A percentile compares a stretch with the other conserved stretches of the same genome.
phyloP scores from a whole-genome alignment of 129 eudicot species.

The Glebionis coronaria region DNA sequence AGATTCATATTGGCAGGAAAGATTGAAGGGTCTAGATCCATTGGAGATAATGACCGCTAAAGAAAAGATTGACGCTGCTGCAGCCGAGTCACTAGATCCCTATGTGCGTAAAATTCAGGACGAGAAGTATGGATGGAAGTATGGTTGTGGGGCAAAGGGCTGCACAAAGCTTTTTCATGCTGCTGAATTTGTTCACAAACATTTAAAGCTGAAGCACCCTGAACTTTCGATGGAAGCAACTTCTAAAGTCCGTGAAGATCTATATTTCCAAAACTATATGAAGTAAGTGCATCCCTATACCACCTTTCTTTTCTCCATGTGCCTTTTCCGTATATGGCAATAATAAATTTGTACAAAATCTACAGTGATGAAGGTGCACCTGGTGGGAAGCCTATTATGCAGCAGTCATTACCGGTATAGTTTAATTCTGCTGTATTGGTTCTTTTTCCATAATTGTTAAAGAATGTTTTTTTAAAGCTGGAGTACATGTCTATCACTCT shows the following conservation, averaged over 20 bases:
- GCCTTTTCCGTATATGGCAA: not conserved
- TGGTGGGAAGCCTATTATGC: constrained; percentile 90
- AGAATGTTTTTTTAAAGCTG: too few species aligned
- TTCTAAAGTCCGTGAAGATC: constrained; percentile 90
- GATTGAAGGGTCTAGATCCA: constrained; percentile 87
- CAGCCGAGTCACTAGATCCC: constrained; percentile 88
- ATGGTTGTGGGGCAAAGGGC: constrained; percentile 98
- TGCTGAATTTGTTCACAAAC: constrained; percentile 91
- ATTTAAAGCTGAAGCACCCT: constrained; percentile 89
- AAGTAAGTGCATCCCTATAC: constrained; percentile 40
- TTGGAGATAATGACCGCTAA: constrained; percentile 89
- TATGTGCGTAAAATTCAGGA: constrained; percentile 93
- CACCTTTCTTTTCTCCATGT: not conserved
- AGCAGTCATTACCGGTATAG: constrained; percentile 61
- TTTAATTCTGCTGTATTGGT: not conserved
- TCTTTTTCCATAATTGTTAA: constrained; percentile 5
- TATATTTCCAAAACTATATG: constrained; percentile 93
- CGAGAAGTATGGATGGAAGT: constrained; percentile 99
- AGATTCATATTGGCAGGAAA: constrained; percentile 82
- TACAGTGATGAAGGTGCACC: constrained; percentile 91
- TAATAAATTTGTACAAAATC: constrained; percentile 13
- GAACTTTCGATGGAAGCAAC: constrained; percentile 76
- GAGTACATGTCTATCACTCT: not conserved
- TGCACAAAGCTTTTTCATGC: constrained; percentile 99
- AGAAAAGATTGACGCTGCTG: constrained; percentile 92